Conservation (phyloP, 2,329 filamentous ascomycete species). For the Coniochaeta ligniaria region DNA sequence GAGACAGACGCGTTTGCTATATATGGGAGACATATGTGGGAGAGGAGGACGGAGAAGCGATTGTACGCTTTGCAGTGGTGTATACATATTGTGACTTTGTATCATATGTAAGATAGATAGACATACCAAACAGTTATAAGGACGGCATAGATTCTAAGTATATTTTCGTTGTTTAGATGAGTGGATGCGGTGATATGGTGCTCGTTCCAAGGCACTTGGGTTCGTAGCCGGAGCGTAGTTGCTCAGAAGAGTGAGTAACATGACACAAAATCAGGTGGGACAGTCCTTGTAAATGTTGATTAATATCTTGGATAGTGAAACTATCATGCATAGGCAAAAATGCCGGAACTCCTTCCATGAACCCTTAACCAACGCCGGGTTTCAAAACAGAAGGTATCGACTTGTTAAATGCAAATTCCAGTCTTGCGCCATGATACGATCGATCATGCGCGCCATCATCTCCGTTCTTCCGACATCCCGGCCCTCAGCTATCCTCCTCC, state of each 20-base stretch:
- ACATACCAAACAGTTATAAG: neutral
- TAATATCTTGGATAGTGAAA: too few relatives aligned
- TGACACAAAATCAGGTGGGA: too few relatives aligned
- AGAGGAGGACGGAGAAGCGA: neutral
- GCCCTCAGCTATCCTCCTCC: neutral
- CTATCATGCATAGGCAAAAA: too few relatives aligned
- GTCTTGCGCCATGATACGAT: neutral
- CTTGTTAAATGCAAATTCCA: neutral
- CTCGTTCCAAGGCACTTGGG: neutral
- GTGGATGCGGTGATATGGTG: neutral
- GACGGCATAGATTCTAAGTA: neutral
- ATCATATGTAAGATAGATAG: neutral
- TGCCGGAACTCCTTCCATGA: neutral
- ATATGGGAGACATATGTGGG: neutral
- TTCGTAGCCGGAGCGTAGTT: too few relatives aligned
- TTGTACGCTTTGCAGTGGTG: neutral
- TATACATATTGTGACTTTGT: neutral
- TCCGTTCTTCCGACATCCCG: neutral
- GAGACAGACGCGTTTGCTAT: neutral
- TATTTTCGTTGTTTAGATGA: neutral
- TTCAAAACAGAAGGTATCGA: neutral
- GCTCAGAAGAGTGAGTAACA: too few relatives aligned
- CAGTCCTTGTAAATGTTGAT: too few relatives aligned
- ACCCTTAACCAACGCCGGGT: neutral
- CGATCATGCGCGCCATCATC: neutral